Evolutionary conservation across 768 basidiomycete genomes (phyloP), one percentile per base, ranked within the genome.

Genomic region (Agrocybe chaxingu): DNA sequence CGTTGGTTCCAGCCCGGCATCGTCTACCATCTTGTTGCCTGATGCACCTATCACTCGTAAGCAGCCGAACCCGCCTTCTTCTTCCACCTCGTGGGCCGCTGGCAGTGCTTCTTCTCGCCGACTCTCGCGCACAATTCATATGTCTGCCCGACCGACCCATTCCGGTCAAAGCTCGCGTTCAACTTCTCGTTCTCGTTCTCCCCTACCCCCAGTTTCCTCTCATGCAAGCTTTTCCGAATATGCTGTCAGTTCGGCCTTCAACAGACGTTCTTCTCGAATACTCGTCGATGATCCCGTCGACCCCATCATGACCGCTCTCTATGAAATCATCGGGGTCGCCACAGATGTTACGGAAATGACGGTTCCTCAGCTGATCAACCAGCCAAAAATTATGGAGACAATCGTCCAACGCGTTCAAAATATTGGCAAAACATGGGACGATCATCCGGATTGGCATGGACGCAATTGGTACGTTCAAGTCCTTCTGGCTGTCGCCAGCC

Each of bases 401-500:
- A 80, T 95, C 53, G 94, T 99, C 18, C 89, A 92, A 63, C 80
- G 91, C 46, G 87, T 98, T 0, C 94, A 97, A 69, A 78, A 78
- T 52, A 90, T 98, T 55, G 97, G 97, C 56, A 89, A 85, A 64
- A 87, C 87, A 5, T 98, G 97, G 97, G 95, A 98, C 58, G 92
- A 96, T 45, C 92, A 98, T 69, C 92, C 94, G 16, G 94, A 98
- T 66, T 98, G 95, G 90, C 92, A 94, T 58, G 95, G 97, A 19
- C 79, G 96, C 50, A 92, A 89, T 52, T 99, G 96, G 97, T 98
- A 98, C 69, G 94, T 98, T 46, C 94, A 96, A 64, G 87, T 98
- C 24, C 78, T 98, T 4, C 84, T 98, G 43, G 96, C 97, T 16
- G 87, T 98, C 42, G 97, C 97, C 31, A 93, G 92, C 61, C 83